These are phyloP conservation scores for Echites panduratus DNA, from an alignment of 257 asterid genomes.

Conservation along the genomic window DNA sequence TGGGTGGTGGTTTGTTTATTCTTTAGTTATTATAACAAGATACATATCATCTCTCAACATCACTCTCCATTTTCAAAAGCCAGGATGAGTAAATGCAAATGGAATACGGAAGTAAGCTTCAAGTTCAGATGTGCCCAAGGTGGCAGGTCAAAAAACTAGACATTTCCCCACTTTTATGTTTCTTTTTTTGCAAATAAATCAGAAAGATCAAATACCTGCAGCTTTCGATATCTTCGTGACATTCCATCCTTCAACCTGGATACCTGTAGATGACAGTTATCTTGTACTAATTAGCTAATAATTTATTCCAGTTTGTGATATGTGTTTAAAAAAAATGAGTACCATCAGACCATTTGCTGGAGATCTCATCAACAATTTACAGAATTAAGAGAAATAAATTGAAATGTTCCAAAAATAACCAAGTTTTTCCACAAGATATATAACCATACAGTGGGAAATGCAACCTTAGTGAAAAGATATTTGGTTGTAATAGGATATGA, in stretches of 20 bases:
- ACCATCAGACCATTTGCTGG: not conserved
- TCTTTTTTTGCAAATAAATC: not conserved
- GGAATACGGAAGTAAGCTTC: not conserved
- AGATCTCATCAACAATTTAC: not conserved
- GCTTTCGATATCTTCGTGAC: constrained; percentile 72
- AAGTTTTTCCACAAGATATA: not conserved
- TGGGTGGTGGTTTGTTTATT: not conserved
- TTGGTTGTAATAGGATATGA: constrained; percentile 90
- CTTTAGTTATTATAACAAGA: not conserved
- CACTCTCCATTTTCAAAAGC: not conserved
- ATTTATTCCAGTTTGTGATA: not conserved
- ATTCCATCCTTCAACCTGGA: constrained; percentile 79
- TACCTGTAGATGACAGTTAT: constrained; percentile 37
- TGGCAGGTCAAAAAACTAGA: not conserved
- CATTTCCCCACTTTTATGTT: not conserved
- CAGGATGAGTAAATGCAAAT: not conserved
- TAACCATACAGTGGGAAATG: constrained; percentile 7
- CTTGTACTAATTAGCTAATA: not conserved
- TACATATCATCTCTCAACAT: not conserved
- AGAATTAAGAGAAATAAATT: not conserved
- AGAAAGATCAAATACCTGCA: constrained; percentile 52
- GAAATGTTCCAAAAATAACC: not conserved
- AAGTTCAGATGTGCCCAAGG: not conserved
- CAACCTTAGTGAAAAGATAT: constrained; percentile 65
- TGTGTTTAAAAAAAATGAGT: constrained; percentile 1